Evolutionary conservation across 2,329 filamentous ascomycete genomes (phyloP).

Genomic region (Colletotrichum truncatum): DNA sequence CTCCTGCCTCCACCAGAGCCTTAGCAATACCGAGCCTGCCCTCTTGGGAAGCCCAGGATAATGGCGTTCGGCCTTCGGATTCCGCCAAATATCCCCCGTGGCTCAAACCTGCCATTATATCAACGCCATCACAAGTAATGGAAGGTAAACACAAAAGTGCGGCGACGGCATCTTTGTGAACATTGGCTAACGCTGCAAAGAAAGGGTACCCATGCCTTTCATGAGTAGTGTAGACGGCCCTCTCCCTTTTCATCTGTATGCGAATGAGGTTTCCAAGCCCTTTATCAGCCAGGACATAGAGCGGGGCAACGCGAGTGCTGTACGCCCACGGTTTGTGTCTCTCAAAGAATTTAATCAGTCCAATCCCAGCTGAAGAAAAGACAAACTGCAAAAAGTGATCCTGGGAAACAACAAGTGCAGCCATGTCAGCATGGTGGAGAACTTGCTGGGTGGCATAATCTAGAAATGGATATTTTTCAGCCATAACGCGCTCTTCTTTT

Average conservation of each 20-base stretch:
- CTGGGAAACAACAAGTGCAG: slow-evolving; percentile 39
- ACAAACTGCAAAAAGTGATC: slow-evolving; percentile 42
- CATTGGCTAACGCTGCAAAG: slow-evolving; percentile 44
- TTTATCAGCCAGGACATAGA: slow-evolving; percentile 47
- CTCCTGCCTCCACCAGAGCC: slow-evolving; percentile 25
- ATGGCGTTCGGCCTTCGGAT: slow-evolving; percentile 17
- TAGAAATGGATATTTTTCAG: slow-evolving; percentile 50
- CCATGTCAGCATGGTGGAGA: slow-evolving; percentile 50
- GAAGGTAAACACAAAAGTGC: slow-evolving; percentile 33
- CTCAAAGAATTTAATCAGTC: slow-evolving; percentile 41
- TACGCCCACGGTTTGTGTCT: slow-evolving; percentile 36
- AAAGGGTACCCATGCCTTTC: slow-evolving; percentile 44
- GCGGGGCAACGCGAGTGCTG: slow-evolving; percentile 33
- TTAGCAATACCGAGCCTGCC: slow-evolving; percentile 33
- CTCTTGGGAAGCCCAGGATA: slow-evolving; percentile 37
- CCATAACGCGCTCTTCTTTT: not conserved
- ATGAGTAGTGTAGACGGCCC: slow-evolving; percentile 33
- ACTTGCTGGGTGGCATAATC: slow-evolving; percentile 51
- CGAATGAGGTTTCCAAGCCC: slow-evolving; percentile 39
- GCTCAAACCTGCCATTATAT: slow-evolving; percentile 10
- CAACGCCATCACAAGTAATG: not conserved
- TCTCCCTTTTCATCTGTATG: slow-evolving; percentile 32
- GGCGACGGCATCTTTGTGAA: slow-evolving; percentile 37
- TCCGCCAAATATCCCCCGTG: not conserved
- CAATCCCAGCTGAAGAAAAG: slow-evolving; percentile 38